Base-by-base conservation (phyloP, 139 green algal species). In the Coccomyxa sp. region DNA sequence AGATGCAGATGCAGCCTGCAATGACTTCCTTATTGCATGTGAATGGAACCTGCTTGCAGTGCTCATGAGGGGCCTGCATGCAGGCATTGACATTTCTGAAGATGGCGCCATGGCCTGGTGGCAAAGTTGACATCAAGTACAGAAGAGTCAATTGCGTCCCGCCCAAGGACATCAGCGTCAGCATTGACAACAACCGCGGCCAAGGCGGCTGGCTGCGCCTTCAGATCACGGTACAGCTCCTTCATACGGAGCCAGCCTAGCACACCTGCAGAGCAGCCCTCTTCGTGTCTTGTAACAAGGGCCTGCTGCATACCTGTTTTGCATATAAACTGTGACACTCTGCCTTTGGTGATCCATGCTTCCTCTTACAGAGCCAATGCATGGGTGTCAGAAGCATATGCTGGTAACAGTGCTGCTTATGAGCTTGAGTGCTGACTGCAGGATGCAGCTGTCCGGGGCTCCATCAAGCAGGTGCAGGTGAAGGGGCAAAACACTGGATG, bases 121-220 rank as follows among this genome's bases (percentile, higher is more conserved):
- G 81, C 33, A 37, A 71, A 18, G 79, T 85, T 37, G 73, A 81
- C 76, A 85, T 85, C 37, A 55, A 76, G 22, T 79, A 81, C 76
- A 74, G 84, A 7, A 79, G 79, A 0, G 82, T 90, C 1, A 55
- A 87, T 73, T 90, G 86, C 70, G 70, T 71, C 0, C 80, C 80
- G 2, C 81, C 81, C 7, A 68, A 36, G 4, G 58, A 83, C 76
- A 74, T 87, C 22, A 74, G 72, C 35, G 55, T 90, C 38, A 79
- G 41, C 1, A 58, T 90, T 24, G 77, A 82, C 37, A 38, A 84
- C 54, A 88, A 83, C 58, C n/a, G 18, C 18, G 86, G 86, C 44
- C 6, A 68, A n/a, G 81, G 81, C 37, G 76, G 55, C 37, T 90
- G 85, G 84, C 72, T 90, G 35, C 82, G 85, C 36, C 82, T 90